Evolutionary conservation across 345 rosid genomes (phyloP), one percentile per base, ranked within the genome.

Genomic region (Aquilaria malaccensis): DNA sequence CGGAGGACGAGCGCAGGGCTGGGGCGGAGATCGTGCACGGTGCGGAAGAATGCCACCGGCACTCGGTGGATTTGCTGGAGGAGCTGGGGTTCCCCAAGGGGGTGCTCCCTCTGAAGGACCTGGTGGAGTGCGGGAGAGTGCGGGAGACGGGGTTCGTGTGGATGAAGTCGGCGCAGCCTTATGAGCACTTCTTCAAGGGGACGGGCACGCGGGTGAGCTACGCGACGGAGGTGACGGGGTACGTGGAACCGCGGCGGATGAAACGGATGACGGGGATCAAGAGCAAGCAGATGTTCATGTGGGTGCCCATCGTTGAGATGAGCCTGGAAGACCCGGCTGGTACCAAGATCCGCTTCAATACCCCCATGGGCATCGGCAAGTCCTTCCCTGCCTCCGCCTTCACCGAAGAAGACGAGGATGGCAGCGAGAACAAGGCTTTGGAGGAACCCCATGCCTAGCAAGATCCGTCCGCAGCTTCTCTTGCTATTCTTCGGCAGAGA

Each of bases 291-390:
- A 66, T 86, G 76, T 77, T 93, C 50, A 7, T 89, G 64, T 93
- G 98, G 98, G 97, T 93, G 37, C 89, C 98, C 0, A 79, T 93
- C 10, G 49, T 67, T 31, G 98, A 93, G 78, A 93, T 93, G 97
- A 75, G 79, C 68, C 72, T 85, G 33, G 88, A 84, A 1, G 73
- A 87, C 10, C 74, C 84, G 3, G 22, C 77, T 4, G 63, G 76
- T 64, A 61, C 76, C 37, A 93, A 85, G 70, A 79, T 93, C 33
- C 2, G 56, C 32, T 93, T 93, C 82, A 89, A 78, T 69, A 93
- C 98, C 58, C 97, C 98, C 1, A 70, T 89, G 97, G 98, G 98
- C 51, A 72, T 89, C 11, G 96, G 94, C 14, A 93, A 77, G 75
- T 79, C 97, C 10, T 93, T 82, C 58, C 97, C 83, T 0, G 55